Percentiles rank a stretch among this genome's conserved stretches.
phyloP scores from a whole-genome alignment of 2,329 filamentous ascomycete genomes.

The Hysterium pulicare region DNA sequence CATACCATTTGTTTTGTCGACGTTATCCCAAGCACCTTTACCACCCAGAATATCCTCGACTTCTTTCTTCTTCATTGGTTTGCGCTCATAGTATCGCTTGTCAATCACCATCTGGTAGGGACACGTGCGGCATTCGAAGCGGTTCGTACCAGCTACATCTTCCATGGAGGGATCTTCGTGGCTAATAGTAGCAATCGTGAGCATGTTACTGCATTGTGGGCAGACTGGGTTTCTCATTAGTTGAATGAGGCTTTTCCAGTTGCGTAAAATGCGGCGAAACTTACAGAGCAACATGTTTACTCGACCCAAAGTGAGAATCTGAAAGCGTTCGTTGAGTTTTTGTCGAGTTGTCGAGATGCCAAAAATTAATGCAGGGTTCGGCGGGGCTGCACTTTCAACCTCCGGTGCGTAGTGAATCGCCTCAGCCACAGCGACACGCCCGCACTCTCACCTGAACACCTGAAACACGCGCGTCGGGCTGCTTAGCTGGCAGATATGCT shows the following conservation, averaged over 20 bases:
- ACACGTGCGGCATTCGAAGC: conserved; percentile 92
- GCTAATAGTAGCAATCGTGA: conserved; percentile 62
- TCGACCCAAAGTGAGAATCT: not conserved
- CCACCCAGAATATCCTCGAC: conserved; percentile 89
- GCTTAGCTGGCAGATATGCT: too few relatives aligned
- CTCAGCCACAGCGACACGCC: conserved; percentile 12
- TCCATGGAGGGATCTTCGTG: conserved; percentile 37
- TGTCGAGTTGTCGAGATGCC: not conserved
- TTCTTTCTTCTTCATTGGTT: conserved; percentile 76
- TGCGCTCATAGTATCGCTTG: conserved; percentile 76
- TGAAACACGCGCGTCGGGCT: not conserved
- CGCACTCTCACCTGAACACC: conserved; percentile 16
- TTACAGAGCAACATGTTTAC: conserved; percentile 67
- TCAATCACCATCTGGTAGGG: conserved; percentile 86
- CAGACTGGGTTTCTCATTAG: too few relatives aligned
- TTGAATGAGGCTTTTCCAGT: too few relatives aligned
- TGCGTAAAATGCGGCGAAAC: conserved; percentile 11
- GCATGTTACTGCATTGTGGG: conserved; percentile 78
- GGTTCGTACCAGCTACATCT: conserved; percentile 56
- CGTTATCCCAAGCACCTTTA: conserved; percentile 84
- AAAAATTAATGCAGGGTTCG: too few relatives aligned
- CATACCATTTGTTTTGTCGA: conserved; percentile 69
- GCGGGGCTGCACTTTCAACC: too few relatives aligned
- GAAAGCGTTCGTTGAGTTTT: not conserved
- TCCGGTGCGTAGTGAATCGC: too few relatives aligned